Base-by-base conservation (phyloP, 2,329 filamentous ascomycete species). In the Ploettnerulaceae sp. region DNA sequence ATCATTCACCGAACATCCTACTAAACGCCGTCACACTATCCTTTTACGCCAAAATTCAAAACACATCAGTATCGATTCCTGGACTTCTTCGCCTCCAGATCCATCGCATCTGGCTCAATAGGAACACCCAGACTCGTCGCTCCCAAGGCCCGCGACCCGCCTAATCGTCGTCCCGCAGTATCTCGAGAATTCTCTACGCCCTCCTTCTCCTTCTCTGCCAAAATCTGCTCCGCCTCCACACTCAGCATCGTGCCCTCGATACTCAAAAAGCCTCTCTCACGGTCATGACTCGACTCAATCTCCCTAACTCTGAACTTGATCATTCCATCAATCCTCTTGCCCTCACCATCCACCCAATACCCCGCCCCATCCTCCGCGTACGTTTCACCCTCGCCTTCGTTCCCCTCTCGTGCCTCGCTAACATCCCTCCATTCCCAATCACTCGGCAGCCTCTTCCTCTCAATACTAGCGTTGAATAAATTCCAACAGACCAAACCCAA, bases 401-500 rank as follows among this genome's bases (percentile, higher is more conserved):
- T 56, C 4, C 57, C 61, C 5, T 66, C 61, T 28, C 64, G 61
- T 33, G 62, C 35, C 12, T 63, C 61, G 47, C 69, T 65, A 37
- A 75, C 72, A 45, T 74, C 71, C 12, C 88, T 74, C 84, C 89
- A 97, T 51, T 72, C 80, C 93, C 91, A 98, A 18, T 77, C 76
- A 11, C 70, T 66, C 0, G 93, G 93, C 12, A 98, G 71, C 26
- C 87, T 75, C 51, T 78, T 79, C 17, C 83, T 75, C 59, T 91
- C 85, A 49, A 98, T 86, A 33, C 84, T 88, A 1, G 91, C 87
- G 57, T 93, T 95, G 74, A 97, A 97, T 55, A 89, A 80, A 65
- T 91, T 91, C 69, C 89, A 90, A 65, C 89, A 93, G 8, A 94
- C 81, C 2, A 96, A 77, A 15, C 91, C 90, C 5, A 98, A 75